Conservation (phyloP, 2,329 filamentous ascomycete genomes). For the Cercospora sp. region DNA sequence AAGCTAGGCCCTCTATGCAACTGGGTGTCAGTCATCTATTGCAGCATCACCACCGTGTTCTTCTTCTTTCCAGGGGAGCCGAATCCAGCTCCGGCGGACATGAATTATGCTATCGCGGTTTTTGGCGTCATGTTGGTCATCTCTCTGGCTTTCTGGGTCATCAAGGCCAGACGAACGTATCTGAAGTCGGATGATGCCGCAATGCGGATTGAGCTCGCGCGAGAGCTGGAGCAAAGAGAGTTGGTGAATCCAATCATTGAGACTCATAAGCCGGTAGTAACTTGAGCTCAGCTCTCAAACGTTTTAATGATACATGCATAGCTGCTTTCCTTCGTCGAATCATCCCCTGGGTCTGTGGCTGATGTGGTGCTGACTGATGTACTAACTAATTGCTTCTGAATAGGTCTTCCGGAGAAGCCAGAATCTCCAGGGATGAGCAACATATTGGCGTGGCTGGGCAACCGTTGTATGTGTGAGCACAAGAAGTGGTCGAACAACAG, state of each 20-base stretch:
- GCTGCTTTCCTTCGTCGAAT: not conserved
- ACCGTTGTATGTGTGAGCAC: too few species aligned
- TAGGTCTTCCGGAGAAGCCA: not conserved
- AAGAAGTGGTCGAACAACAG: too few species aligned
- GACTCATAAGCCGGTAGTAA: not conserved
- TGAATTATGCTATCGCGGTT: constrained; percentile 61
- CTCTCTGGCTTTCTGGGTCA: constrained; percentile 53
- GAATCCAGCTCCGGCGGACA: constrained; percentile 50
- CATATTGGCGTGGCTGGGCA: not conserved
- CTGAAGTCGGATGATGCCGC: constrained; percentile 27
- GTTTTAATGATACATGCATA: not conserved
- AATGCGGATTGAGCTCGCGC: constrained; percentile 28
- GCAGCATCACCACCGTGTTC: constrained; percentile 55
- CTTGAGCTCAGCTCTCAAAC: not conserved
- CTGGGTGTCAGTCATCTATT: constrained; percentile 55
- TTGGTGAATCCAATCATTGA: not conserved
- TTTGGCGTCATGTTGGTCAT: constrained; percentile 58
- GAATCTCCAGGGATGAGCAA: not conserved
- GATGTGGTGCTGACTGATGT: not conserved
- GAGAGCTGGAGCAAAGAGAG: constrained; percentile 16
- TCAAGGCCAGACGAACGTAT: constrained; percentile 49
- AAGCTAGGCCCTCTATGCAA: constrained; percentile 33
- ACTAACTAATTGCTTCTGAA: not conserved
- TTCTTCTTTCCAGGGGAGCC: constrained; percentile 57
- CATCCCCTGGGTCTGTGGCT: not conserved